Evolutionary conservation across 495 filamentous ascomycete genomes (phyloP).

Genomic region (Alectoria sarmentosa): DNA sequence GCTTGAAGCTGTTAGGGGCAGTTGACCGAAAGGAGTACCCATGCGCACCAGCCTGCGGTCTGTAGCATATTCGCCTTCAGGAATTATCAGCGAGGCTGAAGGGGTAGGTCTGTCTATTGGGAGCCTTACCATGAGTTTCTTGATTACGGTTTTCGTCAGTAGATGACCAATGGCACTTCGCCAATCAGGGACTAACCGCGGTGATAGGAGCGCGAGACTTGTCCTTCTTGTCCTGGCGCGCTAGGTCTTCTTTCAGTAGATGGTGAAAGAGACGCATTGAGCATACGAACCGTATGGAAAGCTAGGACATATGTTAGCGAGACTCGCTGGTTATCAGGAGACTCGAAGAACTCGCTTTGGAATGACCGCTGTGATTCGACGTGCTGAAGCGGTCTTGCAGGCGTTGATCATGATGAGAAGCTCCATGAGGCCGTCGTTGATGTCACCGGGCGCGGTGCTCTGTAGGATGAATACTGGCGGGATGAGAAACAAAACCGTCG

Average conservation of each 20-base stretch:
- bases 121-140: conserved; percentile 2
- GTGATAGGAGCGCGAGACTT: conserved; percentile 74
- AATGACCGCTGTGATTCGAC: conserved; percentile 85
- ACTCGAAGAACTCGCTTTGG: not conserved
- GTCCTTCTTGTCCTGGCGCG: conserved; percentile 96
- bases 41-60: conserved; percentile 59
- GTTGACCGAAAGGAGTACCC: conserved; percentile 24
- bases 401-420: conserved; percentile 98
- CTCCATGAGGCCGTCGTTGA: conserved; percentile 99
- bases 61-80: conserved; percentile 97
- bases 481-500: not conserved
- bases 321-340: not conserved
- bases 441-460: conserved; percentile 89
- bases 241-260: not conserved
- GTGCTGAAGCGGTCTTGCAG: conserved; percentile 92
- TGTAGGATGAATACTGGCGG: conserved; percentile 57
- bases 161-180: not conserved
- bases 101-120: not conserved
- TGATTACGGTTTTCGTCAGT: not conserved
- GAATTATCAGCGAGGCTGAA: conserved; percentile 62
- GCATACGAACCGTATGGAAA: not conserved
- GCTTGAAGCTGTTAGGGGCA: conserved; percentile 38
- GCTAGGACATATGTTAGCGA: not conserved
- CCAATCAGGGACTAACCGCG: not conserved
- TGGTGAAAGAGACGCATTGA: not conserved